Base-by-base conservation (phyloP, 2,329 filamentous ascomycete species). In the Plenodomus biglobosus region DNA sequence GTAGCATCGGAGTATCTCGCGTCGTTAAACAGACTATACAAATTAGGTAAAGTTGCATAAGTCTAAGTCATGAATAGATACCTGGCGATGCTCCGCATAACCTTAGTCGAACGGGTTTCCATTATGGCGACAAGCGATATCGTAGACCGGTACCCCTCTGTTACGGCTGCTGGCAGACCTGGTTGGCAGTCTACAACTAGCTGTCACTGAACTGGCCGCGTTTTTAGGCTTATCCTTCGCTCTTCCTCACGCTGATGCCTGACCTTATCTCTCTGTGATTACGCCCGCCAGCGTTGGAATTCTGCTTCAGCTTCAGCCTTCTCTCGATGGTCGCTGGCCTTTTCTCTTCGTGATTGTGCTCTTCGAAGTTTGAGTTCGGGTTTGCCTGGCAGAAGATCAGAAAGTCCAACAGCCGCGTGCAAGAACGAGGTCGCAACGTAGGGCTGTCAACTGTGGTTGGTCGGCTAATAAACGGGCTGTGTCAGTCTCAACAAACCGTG, bases 11-110 rank as follows among this genome's bases (percentile, higher is more conserved):
- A 53, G 39, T 53, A 56, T 37, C 27, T 41, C 16, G 43, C 16
- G 16, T 53, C 22, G 37, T 51, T 47, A 19, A 56, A 56, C 47
- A 53, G 38, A 20, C 47, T 54, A 43, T 44, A 16, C 16, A 18
- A 32, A n/a, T n/a, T 24, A 24, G 10, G 22, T 40, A n/a, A 42
- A 19, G 15, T 42, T 11, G 40, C 11, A 15, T 5, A 38, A 37
- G 34, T 44, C 35, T 11, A 24, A 24, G 5, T 24, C 10, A 21
- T 38, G 8, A 18, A 18, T 22, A 19, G 27, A 40, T 44, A 48
- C 40, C 37, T 44, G n/a, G 46, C 41, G 20, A 44, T 48, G 19
- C 35, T 11, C 3, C 20, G 27, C 41, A 48, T 39, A 19, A 44
- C 18, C 32, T 48, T 38, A 7, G 24, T 30, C 16, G 40, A 44